Conservation (phyloP, 352 stramenopile species). For the Hyaloperonospora arabidopsidis region DNA sequence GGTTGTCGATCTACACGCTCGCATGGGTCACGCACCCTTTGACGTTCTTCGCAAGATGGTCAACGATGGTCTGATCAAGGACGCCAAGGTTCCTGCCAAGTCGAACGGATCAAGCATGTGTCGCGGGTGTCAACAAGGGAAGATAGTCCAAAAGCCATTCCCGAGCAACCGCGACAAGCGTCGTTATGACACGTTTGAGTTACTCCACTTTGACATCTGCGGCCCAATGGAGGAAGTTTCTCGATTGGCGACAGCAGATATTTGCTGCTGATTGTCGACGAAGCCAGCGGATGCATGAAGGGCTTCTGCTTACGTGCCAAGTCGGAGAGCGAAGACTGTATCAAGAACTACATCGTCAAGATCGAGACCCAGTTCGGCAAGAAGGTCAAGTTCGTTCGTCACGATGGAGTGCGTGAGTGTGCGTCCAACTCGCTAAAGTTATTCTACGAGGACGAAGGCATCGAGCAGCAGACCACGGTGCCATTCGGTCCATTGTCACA, state of each 20-base stretch:
- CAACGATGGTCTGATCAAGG: not conserved
- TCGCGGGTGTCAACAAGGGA: not conserved
- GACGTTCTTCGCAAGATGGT: too few species aligned
- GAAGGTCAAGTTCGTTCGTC: not conserved
- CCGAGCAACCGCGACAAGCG: not conserved
- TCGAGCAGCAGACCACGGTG: not conserved
- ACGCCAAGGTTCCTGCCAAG: not conserved
- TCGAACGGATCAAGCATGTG: not conserved
- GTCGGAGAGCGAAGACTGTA: conserved; percentile 1
- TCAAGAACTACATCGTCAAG: not conserved
- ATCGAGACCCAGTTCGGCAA: not conserved
- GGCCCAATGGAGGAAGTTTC: not conserved
- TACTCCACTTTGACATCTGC: not conserved
- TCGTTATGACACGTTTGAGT: not conserved
- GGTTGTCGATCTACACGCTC: not conserved
- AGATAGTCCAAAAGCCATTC: not conserved
- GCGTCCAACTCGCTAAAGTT: too few species aligned
- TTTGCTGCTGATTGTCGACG: not conserved
- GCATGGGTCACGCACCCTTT: not conserved
- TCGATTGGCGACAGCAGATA: not conserved
- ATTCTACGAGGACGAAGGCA: too few species aligned
- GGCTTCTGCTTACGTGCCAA: not conserved
- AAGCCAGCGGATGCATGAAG: not conserved
- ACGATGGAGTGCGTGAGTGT: too few species aligned
- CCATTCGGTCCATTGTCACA: not conserved